Evolutionary conservation across 352 stramenopile species (phyloP), one percentile per base, ranked within the genome.

Genomic region (Chrysophaeum taylorii): DNA sequence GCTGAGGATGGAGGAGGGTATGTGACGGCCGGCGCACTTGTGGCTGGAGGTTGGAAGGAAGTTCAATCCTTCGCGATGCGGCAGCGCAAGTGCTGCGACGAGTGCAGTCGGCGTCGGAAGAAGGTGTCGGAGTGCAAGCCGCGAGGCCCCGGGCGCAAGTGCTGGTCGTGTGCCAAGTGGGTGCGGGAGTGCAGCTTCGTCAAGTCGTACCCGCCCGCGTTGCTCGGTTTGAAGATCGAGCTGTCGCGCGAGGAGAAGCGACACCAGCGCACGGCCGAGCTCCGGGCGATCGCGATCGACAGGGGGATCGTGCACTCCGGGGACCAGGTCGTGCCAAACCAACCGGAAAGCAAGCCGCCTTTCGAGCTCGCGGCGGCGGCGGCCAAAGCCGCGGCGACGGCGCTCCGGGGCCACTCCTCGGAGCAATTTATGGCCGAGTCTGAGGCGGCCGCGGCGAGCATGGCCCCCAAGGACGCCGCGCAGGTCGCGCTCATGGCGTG

Each of bases 111-210:
- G n/a, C 7, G 52, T 2, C 14, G 29, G 7, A 7, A n/a, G 27
- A 35, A 35, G 52, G 9, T 63, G 27, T 31, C 2, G 9, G 52
- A 35, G 52, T 63, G 52, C 52, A 7, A 23, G 52, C 52, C 52
- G 52, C 52, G 29, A 2, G 52, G 52, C 25, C 9, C n/a, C 9
- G 52, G 52, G 4, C 7, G n/a, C 52, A 63, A 39, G 52, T 63
- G 52, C 29, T 63, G 52, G 52, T 41, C 52, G 52, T 63, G 52
- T 31, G 7, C 12, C 5, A 63, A 63, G 52, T 63, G n/a, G n/a
- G 27, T 31, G 9, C 52, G 52, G 27, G 52, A 63, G 29, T 63
- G 52, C 52, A 63, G 52, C 52, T 63, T 63, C 52, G 52, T 63
- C 52, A 9, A 35, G 27, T 25, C 36, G 12, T 63, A 63, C 52